These are phyloP conservation scores for Brasilioporus rufonigricans DNA, from an alignment of 768 basidiomycete genomes.

Conservation along the genomic window DNA sequence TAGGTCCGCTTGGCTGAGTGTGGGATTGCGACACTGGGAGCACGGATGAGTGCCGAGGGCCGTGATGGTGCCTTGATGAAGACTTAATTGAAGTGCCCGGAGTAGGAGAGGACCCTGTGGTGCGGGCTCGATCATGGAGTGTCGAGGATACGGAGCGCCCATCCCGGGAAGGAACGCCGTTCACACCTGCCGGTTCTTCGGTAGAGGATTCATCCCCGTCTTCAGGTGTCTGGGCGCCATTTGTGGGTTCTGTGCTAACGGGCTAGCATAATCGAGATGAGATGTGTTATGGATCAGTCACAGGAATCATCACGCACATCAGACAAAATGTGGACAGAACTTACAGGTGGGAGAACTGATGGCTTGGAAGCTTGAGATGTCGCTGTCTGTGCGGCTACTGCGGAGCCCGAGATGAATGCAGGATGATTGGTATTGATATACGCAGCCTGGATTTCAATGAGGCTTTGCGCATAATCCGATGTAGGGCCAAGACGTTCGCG, in stretches of 20 bases:
- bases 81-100: conserved; percentile 25
- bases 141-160: conserved; percentile 76
- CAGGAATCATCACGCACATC: conserved; percentile 9
- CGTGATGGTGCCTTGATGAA: conserved; percentile 28
- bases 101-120: conserved; percentile 37
- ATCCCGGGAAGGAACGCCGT: conserved; percentile 52
- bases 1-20: conserved; percentile 32
- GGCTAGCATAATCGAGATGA: conserved; percentile 42
- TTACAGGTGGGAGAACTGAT: conserved; percentile 51
- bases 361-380: conserved; percentile 41
- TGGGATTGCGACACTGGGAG: conserved; percentile 32
- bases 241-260: conserved; percentile 58
- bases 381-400: conserved; percentile 54
- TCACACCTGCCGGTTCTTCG: conserved; percentile 53
- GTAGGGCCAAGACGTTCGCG: conserved; percentile 95
- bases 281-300: conserved; percentile 11
- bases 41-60: conserved; percentile 34
- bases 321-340: conserved; percentile 22
- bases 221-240: conserved; percentile 47
- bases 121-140: conserved; percentile 69
- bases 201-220: conserved; percentile 66
- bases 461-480: conserved; percentile 91
- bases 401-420: conserved; percentile 81
- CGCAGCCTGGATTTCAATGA: conserved; percentile 96
- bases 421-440: conserved; percentile 99